These are phyloP conservation scores for Verticillium tricorpus DNA, from an alignment of 2,329 filamentous ascomycete species.

Conservation along the genomic window DNA sequence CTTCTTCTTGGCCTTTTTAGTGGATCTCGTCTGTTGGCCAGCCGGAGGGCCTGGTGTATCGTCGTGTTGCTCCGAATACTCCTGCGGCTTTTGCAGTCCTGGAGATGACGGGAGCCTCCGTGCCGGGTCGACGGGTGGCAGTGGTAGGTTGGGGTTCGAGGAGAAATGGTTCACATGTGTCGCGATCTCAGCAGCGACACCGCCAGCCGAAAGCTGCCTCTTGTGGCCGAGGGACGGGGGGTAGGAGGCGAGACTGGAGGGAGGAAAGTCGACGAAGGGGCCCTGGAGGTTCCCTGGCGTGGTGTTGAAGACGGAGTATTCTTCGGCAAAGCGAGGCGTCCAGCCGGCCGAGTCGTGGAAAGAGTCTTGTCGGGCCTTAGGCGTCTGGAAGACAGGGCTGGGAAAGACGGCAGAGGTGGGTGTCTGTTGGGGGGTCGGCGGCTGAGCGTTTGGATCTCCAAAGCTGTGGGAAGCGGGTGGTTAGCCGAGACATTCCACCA, in stretches of 20 bases:
- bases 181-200: slow-evolving; percentile 45
- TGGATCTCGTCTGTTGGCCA: slow-evolving; percentile 23
- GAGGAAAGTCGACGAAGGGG: slow-evolving; percentile 39
- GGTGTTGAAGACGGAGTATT: slow-evolving; percentile 62
- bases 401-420: slow-evolving; percentile 49
- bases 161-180: slow-evolving; percentile 61
- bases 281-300: slow-evolving; percentile 55
- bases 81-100: slow-evolving; percentile 27
- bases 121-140: slow-evolving; percentile 57
- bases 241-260: slow-evolving; percentile 6
- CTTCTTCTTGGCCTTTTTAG: slow-evolving; percentile 42
- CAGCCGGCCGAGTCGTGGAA: slow-evolving; percentile 47
- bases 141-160: slow-evolving; percentile 43
- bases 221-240: slow-evolving; percentile 30
- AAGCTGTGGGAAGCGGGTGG: slow-evolving; percentile 40
- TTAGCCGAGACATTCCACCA: slow-evolving; percentile 28
- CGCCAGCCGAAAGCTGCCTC: slow-evolving; percentile 45
- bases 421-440: slow-evolving; percentile 54
- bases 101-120: slow-evolving; percentile 56
- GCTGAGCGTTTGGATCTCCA: slow-evolving; percentile 59
- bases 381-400: slow-evolving; percentile 54
- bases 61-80: slow-evolving; percentile 24
- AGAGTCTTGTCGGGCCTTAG: slow-evolving; percentile 40
- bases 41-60: slow-evolving; percentile 14
- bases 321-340: slow-evolving; percentile 60